These are phyloP conservation scores for Fusarium domesticum DNA, from an alignment of 2,329 filamentous ascomycete species.

Conservation along the genomic window DNA sequence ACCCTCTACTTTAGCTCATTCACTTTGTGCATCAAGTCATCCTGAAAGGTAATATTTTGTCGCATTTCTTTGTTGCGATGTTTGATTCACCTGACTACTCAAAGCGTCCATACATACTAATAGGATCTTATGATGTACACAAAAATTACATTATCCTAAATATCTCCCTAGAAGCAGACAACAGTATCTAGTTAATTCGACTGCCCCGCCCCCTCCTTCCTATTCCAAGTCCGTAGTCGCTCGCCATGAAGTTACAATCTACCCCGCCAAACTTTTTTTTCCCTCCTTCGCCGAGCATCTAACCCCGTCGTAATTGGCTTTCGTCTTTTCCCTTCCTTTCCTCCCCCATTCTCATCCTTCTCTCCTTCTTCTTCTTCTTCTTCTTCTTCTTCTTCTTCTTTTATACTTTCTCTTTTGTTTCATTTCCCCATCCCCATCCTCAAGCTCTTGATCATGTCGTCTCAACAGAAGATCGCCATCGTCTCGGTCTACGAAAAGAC, in stretches of 20 bases:
- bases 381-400: conserved; percentile 1
- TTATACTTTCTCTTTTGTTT: conserved; percentile 10
- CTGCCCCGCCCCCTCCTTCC: conserved; percentile 24
- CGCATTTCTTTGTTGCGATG: no score
- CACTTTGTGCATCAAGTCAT: not conserved
- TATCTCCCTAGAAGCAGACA: not conserved
- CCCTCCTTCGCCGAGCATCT: conserved; percentile 20
- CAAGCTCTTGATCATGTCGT: conserved; percentile 34
- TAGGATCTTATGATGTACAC: no score
- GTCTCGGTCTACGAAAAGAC: conserved; percentile 99
- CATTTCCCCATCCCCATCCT: not conserved
- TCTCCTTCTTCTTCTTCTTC: conserved; percentile 1
- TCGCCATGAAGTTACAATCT: conserved; percentile 6
- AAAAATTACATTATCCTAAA: not conserved
- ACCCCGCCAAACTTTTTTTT: conserved; percentile 31
- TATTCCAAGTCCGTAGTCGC: conserved; percentile 19
- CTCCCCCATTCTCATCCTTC: not conserved
- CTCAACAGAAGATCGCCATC: conserved; percentile 69
- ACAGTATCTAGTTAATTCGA: not conserved
- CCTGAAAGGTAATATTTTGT: no score
- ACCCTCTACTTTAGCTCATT: not conserved
- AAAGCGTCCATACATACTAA: no score
- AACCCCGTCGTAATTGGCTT: conserved; percentile 17
- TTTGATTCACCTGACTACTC: no score
- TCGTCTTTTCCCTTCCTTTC: conserved; percentile 10